phyloP scores from a whole-genome alignment of 768 basidiomycete genomes.

The Clitopilus passeckerianus region DNA sequence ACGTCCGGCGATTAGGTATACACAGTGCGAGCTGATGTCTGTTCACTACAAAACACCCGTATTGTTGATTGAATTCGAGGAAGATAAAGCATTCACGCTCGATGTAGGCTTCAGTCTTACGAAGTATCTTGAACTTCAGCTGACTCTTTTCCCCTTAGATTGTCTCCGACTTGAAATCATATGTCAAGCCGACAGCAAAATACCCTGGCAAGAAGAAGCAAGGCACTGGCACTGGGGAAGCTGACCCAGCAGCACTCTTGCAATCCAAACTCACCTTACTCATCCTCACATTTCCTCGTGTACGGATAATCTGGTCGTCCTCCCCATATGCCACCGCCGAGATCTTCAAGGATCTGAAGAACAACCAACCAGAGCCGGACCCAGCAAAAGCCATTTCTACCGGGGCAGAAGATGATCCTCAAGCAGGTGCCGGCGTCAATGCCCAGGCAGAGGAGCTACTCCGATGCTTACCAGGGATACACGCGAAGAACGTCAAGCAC shows the following conservation, averaged over 20 bases:
- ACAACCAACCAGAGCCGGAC: slow-evolving; percentile 76
- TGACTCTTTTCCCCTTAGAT: slow-evolving; percentile 29
- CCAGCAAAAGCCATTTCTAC: slow-evolving; percentile 67
- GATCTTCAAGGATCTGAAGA: slow-evolving; percentile 90
- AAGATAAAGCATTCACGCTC: slow-evolving; percentile 91
- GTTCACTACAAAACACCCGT: slow-evolving; percentile 93
- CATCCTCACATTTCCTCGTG: slow-evolving; percentile 82
- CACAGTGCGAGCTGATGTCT: slow-evolving; percentile 96
- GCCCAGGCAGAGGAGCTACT: slow-evolving; percentile 79
- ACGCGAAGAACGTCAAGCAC: slow-evolving; percentile 77
- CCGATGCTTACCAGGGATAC: slow-evolving; percentile 78
- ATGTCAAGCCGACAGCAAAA: slow-evolving; percentile 54
- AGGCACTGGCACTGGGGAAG: slow-evolving; percentile 16
- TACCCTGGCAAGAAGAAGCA: slow-evolving; percentile 51
- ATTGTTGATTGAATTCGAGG: slow-evolving; percentile 94
- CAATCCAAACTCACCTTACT: slow-evolving; percentile 94
- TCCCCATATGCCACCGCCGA: slow-evolving; percentile 90
- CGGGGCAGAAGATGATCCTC: slow-evolving; percentile 74
- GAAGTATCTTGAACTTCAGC: neutral
- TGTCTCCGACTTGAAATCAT: slow-evolving; percentile 63
- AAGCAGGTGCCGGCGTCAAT: slow-evolving; percentile 65
- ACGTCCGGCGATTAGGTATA: slow-evolving; percentile 54
- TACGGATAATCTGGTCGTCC: slow-evolving; percentile 96
- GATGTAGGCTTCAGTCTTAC: slow-evolving; percentile 45
- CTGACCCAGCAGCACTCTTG: slow-evolving; percentile 41